Base-by-base conservation (phyloP, 2,329 filamentous ascomycete genomes). In the Dactylellina leptospora region DNA sequence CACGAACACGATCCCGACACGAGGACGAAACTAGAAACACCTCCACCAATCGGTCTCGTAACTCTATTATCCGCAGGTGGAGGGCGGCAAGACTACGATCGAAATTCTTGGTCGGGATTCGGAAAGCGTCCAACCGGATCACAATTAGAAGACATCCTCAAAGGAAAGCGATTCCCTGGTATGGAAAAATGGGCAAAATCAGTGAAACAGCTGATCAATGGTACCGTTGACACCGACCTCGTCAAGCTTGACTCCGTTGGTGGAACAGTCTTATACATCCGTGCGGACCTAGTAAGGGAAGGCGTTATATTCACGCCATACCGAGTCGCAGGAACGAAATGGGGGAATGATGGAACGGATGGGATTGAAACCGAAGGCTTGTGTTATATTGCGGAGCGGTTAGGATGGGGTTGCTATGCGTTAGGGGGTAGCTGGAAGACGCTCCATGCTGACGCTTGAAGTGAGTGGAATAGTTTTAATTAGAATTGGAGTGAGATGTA, bases 321-420 rank as follows among this genome's bases (percentile, higher is more conserved):
- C 30, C 78, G 78, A 44, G 75, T 79, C 5, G 76, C 79, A 9
- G 79, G 79, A n/a, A 78, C 79, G 5, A 78, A 77, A 1, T 80
- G 79, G 79, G 74, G 75, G 8, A 76, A 76, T 33, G 75, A 79
- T 3, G 80, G 79, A 4, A 78, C 76, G 76, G 77, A 78, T 13
- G 80, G 79, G 1, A 76, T 80, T 20, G 79, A 80, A 74, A 78
- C 79, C 2, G 79, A 81, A 56, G 79, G 80, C 0, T 70, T 81
- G 16, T 80, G 79, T 73, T 81, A 80, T 45, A 56, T 76, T 36
- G 76, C 76, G 2, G 75, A 75, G 42, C 75, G 75, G 28, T 10
- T 69, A 9, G 76, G 77, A 8, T 76, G 76, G 27, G 75, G 77
- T 2, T 79, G 78, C 53, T 79, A 77, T 22, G 73, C 78, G 5